Percentiles rank a stretch among this genome's conserved stretches.
Evolutionary conservation across 148 eudicot species (phyloP).

Genomic region (Simmondsia chinensis): DNA sequence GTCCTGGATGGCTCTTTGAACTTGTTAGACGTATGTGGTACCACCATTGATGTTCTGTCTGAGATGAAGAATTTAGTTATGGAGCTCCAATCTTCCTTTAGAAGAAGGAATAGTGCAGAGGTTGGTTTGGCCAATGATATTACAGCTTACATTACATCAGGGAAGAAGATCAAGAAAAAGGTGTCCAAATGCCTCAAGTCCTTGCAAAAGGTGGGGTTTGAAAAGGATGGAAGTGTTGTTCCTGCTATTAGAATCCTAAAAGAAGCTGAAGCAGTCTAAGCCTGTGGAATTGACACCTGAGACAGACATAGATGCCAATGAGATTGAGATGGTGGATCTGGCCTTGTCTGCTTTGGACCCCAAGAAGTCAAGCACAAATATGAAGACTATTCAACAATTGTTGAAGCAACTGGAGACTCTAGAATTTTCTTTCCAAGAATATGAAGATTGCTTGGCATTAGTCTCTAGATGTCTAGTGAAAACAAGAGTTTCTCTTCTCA

Average conservation of each 20-base stretch:
- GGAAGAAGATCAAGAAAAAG: slow-evolving; percentile 8
- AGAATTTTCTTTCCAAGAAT: no score
- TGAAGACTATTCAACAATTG: no score
- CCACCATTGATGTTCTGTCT: slow-evolving; percentile 4
- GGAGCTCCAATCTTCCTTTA: slow-evolving; percentile 10
- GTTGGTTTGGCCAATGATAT: neutral
- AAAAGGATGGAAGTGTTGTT: neutral
- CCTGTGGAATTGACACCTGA: no score
- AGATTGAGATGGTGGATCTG: no score
- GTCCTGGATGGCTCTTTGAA: slow-evolving; percentile 7
- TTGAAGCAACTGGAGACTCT: no score
- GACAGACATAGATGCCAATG: no score
- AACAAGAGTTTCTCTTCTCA: no score
- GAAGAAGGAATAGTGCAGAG: neutral
- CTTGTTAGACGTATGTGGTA: slow-evolving; percentile 7
- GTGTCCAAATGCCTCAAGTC: slow-evolving; percentile 1
- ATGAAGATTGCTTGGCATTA: no score
- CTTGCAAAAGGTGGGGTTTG: neutral
- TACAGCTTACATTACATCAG: slow-evolving; percentile 3
- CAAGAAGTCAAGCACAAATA: no score
- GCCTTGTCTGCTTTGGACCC: no score
- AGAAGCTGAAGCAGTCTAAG: slow-evolving; percentile 14
- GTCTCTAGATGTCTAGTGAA: no score
- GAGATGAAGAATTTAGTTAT: slow-evolving; percentile 4
- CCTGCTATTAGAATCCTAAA: neutral